Percentiles rank a stretch among this genome's conserved stretches.
Evolutionary conservation across 495 filamentous ascomycete species (phyloP).

Genomic region (Aspergillus heteromorphus): DNA sequence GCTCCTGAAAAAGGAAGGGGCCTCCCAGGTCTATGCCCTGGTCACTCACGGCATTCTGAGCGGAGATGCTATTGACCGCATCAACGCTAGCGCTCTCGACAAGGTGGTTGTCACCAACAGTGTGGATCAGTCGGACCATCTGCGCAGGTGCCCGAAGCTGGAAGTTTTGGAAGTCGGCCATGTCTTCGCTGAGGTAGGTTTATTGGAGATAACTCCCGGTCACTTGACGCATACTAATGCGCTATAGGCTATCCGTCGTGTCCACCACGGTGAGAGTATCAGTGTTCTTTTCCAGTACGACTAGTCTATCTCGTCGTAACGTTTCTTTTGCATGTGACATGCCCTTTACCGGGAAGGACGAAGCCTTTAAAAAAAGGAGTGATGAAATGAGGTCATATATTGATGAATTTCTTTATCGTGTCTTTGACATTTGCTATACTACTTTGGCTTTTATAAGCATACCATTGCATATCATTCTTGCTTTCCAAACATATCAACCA

Average conservation of each 20-base stretch:
- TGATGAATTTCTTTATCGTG: conserved; percentile 12
- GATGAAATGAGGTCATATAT: conserved; percentile 15
- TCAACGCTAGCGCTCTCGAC: conserved; percentile 86
- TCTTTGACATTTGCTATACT: conserved; percentile 10
- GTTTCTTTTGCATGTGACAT: conserved; percentile 8
- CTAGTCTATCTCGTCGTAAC: conserved; percentile 18
- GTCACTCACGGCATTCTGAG: conserved; percentile 92
- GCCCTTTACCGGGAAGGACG: conserved; percentile 2
- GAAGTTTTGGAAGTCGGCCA: conserved; percentile 88
- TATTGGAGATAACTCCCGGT: conserved; percentile 9
- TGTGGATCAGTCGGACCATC: conserved; percentile 81
- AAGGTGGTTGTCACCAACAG: conserved; percentile 92
- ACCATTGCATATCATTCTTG: not conserved
- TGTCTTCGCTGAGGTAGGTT: conserved; percentile 81
- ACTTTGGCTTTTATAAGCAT: not conserved
- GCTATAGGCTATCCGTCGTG: conserved; percentile 79
- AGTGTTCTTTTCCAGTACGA: conserved; percentile 95
- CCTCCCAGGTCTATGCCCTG: conserved; percentile 78
- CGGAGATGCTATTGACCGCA: conserved; percentile 89
- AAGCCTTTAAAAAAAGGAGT: conserved; percentile 10
- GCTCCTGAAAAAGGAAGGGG: conserved; percentile 89
- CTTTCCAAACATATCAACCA: not conserved
- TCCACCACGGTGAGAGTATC: conserved; percentile 97
- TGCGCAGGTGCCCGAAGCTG: conserved; percentile 70
- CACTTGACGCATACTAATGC: conserved; percentile 7